A percentile compares a stretch with the other conserved stretches of the same genome.
Evolutionary conservation across 306 rosid genomes (phyloP).

Genomic region (Luffa acutangula): DNA sequence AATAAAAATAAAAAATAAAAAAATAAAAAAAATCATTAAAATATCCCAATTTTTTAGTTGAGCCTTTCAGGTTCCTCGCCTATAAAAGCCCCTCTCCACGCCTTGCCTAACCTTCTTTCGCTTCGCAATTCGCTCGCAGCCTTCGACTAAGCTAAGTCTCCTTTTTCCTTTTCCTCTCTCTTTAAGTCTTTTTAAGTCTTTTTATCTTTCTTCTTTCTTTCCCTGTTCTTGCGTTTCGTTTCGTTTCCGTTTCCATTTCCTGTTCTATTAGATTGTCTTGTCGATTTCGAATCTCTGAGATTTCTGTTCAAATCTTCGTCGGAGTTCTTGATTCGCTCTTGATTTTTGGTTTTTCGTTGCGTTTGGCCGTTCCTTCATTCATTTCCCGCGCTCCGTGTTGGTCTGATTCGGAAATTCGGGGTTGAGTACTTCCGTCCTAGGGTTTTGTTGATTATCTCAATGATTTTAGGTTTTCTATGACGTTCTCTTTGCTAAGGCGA

Average conservation of each 20-base stretch:
- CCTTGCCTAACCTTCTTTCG: slow-evolving; percentile 1
- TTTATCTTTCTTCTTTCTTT: background rate
- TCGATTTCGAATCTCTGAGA: background rate
- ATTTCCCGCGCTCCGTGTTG: background rate
- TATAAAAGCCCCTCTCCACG: background rate
- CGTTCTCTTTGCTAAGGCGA: slow-evolving; percentile 20
- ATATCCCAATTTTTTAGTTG: background rate
- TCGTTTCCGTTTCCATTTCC: background rate
- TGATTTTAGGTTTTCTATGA: slow-evolving; percentile 37
- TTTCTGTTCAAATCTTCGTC: background rate
- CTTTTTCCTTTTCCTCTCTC: background rate
- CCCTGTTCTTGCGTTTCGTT: background rate
- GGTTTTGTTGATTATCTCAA: slow-evolving; percentile 11
- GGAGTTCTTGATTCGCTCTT: background rate
- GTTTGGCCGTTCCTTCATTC: background rate
- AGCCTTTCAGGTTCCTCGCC: background rate
- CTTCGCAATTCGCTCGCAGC: background rate
- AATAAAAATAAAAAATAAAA: background rate
- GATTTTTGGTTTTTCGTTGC: background rate
- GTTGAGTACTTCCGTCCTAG: background rate
- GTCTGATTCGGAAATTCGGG: background rate
- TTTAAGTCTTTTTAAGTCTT: too few species aligned
- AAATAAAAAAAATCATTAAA: background rate
- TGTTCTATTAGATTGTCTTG: background rate
- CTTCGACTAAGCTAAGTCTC: slow-evolving; percentile 4